Evolutionary conservation across 2,329 filamentous ascomycete species (phyloP).

Genomic region (Truncatella angustata): DNA sequence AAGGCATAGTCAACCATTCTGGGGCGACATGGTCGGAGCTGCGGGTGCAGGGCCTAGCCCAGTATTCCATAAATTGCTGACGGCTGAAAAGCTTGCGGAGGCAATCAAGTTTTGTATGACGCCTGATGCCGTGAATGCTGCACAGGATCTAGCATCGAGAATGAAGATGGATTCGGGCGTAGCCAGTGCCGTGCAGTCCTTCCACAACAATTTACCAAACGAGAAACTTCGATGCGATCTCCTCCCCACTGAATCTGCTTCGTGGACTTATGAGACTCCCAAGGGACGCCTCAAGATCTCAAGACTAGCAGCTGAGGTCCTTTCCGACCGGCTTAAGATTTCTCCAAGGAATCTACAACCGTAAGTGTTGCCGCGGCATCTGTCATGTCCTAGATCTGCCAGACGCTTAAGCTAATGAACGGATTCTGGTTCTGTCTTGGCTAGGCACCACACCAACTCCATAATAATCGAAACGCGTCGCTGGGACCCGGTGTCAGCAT

Average conservation of each 20-base stretch:
- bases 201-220: neutral
- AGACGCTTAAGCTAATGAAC: too few species aligned
- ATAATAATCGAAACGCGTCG: neutral
- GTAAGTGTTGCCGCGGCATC: too few species aligned
- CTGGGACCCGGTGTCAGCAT: neutral
- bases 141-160: slow-evolving; percentile 29
- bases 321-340: neutral
- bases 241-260: neutral
- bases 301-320: neutral
- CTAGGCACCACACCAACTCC: neutral
- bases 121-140: slow-evolving; percentile 26
- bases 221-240: neutral
- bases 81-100: slow-evolving; percentile 29
- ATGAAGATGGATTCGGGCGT: slow-evolving; percentile 36
- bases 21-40: slow-evolving; percentile 36
- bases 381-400: too few species aligned
- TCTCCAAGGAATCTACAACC: too few species aligned
- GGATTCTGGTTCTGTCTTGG: neutral
- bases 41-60: slow-evolving; percentile 38
- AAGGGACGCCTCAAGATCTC: neutral
- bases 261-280: neutral
- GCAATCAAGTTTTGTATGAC: slow-evolving; percentile 33
- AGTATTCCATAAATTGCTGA: slow-evolving; percentile 32
- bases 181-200: neutral
- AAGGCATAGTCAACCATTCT: slow-evolving; percentile 36